phyloP scores from a whole-genome alignment of 331 rosid species.

The Rosa hybrid region DNA sequence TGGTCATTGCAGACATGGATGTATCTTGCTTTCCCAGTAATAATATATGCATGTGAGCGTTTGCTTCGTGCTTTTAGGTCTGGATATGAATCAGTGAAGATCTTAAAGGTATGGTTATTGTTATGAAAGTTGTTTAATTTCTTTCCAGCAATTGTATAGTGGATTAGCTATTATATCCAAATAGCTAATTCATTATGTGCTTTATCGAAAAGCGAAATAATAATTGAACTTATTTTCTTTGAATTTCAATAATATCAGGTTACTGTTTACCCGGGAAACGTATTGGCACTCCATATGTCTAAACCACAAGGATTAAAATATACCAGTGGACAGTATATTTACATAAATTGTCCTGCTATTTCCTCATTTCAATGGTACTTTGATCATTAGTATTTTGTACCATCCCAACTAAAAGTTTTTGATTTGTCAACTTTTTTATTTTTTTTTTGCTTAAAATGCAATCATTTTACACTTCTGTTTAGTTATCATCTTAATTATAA shows the following conservation, averaged over 20 bases:
- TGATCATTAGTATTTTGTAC: neutral
- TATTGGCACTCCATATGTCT: constrained; percentile 76
- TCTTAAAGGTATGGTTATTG: constrained; percentile 53
- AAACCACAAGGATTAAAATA: constrained; percentile 90
- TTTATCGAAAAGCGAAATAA: neutral
- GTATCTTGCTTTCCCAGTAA: constrained; percentile 76
- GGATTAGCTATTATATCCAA: too few species aligned
- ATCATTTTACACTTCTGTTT: neutral
- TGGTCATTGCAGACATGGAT: constrained; percentile 74
- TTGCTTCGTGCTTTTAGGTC: constrained; percentile 81
- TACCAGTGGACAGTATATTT: constrained; percentile 84
- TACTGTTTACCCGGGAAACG: constrained; percentile 93
- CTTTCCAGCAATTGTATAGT: neutral
- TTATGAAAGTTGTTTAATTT: neutral
- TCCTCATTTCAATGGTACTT: constrained; percentile 84
- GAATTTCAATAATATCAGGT: constrained; percentile 50
- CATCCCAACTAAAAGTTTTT: neutral
- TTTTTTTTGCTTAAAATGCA: neutral
- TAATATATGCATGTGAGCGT: constrained; percentile 73
- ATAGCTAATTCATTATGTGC: neutral
- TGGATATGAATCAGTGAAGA: constrained; percentile 62
- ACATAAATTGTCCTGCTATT: constrained; percentile 69
- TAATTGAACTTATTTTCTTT: neutral
- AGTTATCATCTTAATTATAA: neutral
- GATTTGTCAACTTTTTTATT: neutral